Conservation (phyloP, 1,284 basidiomycete genomes). For the Ustilago esculenta region DNA sequence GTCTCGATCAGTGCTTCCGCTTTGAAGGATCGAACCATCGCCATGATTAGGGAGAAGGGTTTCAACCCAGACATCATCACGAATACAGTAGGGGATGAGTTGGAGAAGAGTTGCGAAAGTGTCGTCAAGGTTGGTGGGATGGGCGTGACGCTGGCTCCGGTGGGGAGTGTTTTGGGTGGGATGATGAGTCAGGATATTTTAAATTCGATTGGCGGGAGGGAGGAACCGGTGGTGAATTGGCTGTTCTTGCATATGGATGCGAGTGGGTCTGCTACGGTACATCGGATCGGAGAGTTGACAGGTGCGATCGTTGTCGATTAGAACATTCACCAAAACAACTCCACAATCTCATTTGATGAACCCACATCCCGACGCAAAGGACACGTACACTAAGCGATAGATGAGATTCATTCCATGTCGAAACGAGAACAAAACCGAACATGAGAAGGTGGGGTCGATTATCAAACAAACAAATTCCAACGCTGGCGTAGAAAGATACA, state of each 20-base stretch:
- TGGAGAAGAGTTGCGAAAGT: slow-evolving; percentile 18
- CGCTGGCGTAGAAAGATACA: too few species aligned
- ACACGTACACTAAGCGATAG: too few species aligned
- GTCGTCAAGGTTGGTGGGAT: slow-evolving; percentile 70
- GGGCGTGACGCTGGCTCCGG: slow-evolving; percentile 83
- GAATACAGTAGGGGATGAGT: not conserved
- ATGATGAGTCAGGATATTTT: slow-evolving; percentile 93
- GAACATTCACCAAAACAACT: not conserved
- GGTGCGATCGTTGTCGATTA: slow-evolving; percentile 11
- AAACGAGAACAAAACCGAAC: too few species aligned
- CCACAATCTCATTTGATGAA: too few species aligned
- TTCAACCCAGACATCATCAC: slow-evolving; percentile 13
- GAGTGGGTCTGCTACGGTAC: slow-evolving; percentile 12
- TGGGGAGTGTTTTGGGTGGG: slow-evolving; percentile 84
- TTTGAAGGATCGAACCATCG: slow-evolving; percentile 9
- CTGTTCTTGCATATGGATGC: slow-evolving; percentile 80
- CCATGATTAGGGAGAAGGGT: slow-evolving; percentile 27
- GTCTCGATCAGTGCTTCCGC: slow-evolving; percentile 7
- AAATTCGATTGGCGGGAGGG: slow-evolving; percentile 86
- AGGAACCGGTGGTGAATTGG: slow-evolving; percentile 90
- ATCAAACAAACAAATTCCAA: too few species aligned
- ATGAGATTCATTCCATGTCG: too few species aligned
- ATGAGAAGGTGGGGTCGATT: too few species aligned
- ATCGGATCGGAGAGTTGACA: slow-evolving; percentile 11
- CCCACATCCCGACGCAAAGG: too few species aligned